A percentile compares a stretch with the other conserved stretches of the same genome.
These are phyloP conservation scores for Pseudozyma thailandica DNA, from an alignment of 1,284 basidiomycete species.

Conservation along the genomic window DNA sequence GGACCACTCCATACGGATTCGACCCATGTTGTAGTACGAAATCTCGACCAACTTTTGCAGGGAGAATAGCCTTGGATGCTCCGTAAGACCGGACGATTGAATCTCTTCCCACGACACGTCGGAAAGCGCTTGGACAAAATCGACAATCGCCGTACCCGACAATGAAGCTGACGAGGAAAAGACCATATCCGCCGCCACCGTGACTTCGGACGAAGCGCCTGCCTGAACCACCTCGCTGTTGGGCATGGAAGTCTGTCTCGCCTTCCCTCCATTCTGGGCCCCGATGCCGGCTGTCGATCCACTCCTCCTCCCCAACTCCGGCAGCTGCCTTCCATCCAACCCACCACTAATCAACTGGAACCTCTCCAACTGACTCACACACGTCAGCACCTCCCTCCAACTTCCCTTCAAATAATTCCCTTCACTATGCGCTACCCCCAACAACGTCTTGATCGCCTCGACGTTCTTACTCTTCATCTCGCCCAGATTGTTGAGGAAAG, in stretches of 20 bases:
- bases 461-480: conserved; percentile 69
- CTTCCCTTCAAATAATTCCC: conserved; percentile 67
- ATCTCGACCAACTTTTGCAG: conserved; percentile 99
- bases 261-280: conserved; percentile 11
- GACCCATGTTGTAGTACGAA: conserved; percentile 99
- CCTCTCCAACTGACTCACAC: conserved; percentile 66
- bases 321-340: conserved; percentile 74
- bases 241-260: conserved; percentile 69
- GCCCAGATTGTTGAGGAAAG: conserved; percentile 67
- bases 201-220: conserved; percentile 96
- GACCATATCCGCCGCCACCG: conserved; percentile 98
- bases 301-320: conserved; percentile 78
- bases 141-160: conserved; percentile 94
- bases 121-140: conserved; percentile 95
- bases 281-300: conserved; percentile 9
- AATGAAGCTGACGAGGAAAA: conserved; percentile 95
- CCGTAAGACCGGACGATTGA: conserved; percentile 89
- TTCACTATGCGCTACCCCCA: conserved; percentile 67
- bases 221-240: conserved; percentile 95
- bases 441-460: conserved; percentile 67
- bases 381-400: conserved; percentile 67
- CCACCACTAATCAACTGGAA: conserved; percentile 68
- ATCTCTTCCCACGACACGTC: conserved; percentile 99
- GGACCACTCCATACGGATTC: conserved; percentile 98
- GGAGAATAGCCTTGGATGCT: conserved; percentile 91